phyloP scores from a whole-genome alignment of 2,329 filamentous ascomycete genomes.

The Botryotinia convoluta region DNA sequence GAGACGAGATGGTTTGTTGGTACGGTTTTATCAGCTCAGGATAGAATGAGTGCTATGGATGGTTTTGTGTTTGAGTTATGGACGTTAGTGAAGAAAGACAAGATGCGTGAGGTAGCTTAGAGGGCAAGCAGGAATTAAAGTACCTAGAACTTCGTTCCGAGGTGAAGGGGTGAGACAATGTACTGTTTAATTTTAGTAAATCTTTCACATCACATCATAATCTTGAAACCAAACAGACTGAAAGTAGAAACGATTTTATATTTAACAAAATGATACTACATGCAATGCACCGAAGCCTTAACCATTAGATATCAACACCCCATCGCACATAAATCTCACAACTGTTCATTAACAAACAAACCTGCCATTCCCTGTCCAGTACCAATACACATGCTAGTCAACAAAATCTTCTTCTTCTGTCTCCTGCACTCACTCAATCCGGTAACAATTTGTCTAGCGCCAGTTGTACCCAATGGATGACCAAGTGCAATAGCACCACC shows the following conservation, averaged over 20 bases:
- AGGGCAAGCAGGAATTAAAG: no score
- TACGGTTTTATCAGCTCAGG: rapidly evolving
- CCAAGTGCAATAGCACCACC: conserved; percentile 82
- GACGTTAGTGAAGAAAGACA: neutral
- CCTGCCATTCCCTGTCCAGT: conserved; percentile 69
- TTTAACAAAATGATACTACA: neutral
- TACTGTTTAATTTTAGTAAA: no score
- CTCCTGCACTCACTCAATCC: conserved; percentile 81
- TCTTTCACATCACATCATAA: no score
- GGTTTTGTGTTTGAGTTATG: neutral
- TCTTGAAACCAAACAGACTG: neutral
- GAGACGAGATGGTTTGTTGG: neutral
- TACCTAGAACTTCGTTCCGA: no score
- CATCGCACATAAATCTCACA: conserved; percentile 24
- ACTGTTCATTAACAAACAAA: conserved; percentile 60
- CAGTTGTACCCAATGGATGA: conserved; percentile 78
- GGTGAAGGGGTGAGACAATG: no score
- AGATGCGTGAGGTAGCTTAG: neutral
- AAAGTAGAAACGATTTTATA: neutral
- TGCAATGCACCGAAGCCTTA: neutral
- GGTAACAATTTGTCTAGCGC: conserved; percentile 80
- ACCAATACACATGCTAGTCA: conserved; percentile 87
- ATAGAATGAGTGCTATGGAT: neutral
- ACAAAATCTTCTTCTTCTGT: conserved; percentile 82
- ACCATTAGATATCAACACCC: neutral